Evolutionary conservation across 2,329 filamentous ascomycete species (phyloP).

Genomic region (Ophiostoma sp.): DNA sequence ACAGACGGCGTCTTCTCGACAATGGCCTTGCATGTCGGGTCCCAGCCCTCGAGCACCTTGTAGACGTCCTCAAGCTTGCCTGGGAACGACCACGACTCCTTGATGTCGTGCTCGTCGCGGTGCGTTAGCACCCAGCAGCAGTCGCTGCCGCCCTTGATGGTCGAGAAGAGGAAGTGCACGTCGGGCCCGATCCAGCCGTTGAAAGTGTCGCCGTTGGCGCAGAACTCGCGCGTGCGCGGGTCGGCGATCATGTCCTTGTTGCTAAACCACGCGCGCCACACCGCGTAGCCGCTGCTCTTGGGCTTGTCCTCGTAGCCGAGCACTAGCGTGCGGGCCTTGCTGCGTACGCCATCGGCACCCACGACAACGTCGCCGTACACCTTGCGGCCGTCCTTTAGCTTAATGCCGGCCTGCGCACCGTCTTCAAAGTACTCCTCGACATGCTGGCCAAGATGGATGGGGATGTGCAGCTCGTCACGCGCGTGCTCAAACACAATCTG

Average conservation of each 20-base stretch:
- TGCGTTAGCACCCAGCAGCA: slow-evolving; percentile 57
- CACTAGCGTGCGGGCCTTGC: slow-evolving; percentile 46
- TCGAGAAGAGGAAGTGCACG: slow-evolving; percentile 52
- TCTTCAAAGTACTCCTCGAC: slow-evolving; percentile 53
- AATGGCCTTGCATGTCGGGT: slow-evolving; percentile 44
- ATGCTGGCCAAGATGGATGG: slow-evolving; percentile 48
- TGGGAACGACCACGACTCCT: slow-evolving; percentile 51
- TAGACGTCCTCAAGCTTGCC: slow-evolving; percentile 48
- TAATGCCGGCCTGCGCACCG: slow-evolving; percentile 45
- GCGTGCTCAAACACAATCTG: slow-evolving; percentile 55
- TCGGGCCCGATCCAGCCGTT: slow-evolving; percentile 55
- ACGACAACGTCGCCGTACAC: slow-evolving; percentile 45
- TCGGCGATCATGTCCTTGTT: slow-evolving; percentile 49
- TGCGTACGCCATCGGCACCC: slow-evolving; percentile 51
- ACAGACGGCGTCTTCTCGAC: slow-evolving; percentile 43
- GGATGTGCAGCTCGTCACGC: slow-evolving; percentile 48
- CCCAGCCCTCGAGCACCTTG: slow-evolving; percentile 47
- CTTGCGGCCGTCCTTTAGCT: slow-evolving; percentile 22
- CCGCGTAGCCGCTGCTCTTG: slow-evolving; percentile 47
- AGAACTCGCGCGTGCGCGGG: slow-evolving; percentile 49
- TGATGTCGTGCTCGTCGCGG: slow-evolving; percentile 48
- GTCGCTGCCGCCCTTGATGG: slow-evolving; percentile 50
- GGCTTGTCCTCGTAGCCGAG: slow-evolving; percentile 48
- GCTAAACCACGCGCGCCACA: slow-evolving; percentile 49
- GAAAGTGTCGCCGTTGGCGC: slow-evolving; percentile 52